These are phyloP conservation scores for Pichia cabralensis DNA, from an alignment of 805 yeast species.

Conservation along the genomic window DNA sequence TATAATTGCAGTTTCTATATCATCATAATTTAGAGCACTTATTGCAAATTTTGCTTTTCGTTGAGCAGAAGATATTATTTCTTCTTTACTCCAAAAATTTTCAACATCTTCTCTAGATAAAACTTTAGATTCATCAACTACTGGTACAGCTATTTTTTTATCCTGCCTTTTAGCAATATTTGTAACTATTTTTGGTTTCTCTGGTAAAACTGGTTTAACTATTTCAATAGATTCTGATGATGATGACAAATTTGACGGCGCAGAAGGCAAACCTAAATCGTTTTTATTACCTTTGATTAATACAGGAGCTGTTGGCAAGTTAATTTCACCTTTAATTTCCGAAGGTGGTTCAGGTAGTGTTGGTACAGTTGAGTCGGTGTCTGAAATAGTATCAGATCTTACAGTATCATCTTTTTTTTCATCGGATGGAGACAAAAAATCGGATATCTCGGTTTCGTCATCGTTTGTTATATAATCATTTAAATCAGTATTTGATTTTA, in stretches of 20 bases:
- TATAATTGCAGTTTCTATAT: conserved; percentile 53
- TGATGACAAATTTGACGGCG: no score
- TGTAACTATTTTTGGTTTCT: background rate
- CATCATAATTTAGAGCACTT: conserved; percentile 73
- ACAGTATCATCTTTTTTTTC: no score
- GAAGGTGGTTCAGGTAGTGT: conserved; percentile 13
- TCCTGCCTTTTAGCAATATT: no score
- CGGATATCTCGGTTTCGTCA: conserved; percentile 10
- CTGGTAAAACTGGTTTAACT: conserved; percentile 3
- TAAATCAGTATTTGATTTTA: conserved; percentile 44
- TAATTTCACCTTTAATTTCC: conserved; percentile 17
- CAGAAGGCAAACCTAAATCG: conserved; percentile 19
- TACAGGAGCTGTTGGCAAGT: conserved; percentile 22
- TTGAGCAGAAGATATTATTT: conserved; percentile 49
- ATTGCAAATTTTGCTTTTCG: conserved; percentile 67
- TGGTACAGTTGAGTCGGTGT: conserved; percentile 9
- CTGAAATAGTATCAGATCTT: no score
- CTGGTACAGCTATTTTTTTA: no score
- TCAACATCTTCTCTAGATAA: conserved; percentile 31
- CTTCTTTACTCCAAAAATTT: conserved; percentile 45
- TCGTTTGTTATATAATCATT: conserved; percentile 40
- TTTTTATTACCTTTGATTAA: conserved; percentile 24
- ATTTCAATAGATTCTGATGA: conserved; percentile 1
- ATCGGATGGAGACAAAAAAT: background rate
- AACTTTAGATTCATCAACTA: conserved; percentile 7